Conservation (phyloP, 345 rosid genomes). For the Limnanthes douglasii region DNA sequence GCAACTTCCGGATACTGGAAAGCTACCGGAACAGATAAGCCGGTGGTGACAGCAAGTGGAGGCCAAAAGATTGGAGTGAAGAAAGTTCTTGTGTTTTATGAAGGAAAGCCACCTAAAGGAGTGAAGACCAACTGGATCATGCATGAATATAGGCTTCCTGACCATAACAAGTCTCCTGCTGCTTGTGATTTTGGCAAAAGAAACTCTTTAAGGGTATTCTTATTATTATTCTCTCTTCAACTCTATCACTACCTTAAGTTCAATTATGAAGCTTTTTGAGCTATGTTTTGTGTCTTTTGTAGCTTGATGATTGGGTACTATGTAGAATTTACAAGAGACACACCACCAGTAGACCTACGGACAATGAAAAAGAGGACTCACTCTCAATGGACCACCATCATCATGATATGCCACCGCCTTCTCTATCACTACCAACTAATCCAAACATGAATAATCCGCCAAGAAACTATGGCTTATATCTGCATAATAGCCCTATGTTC, state of each 20-base stretch:
- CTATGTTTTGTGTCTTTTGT: conserved; percentile 1
- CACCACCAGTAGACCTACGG: conserved; percentile 28
- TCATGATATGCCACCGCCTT: no score
- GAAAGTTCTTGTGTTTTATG: conserved; percentile 83
- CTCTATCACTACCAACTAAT: no score
- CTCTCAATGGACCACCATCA: conserved; percentile 6
- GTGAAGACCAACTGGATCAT: conserved; percentile 93
- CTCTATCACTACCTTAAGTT: neutral
- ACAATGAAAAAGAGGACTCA: conserved; percentile 48
- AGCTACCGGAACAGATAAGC: conserved; percentile 97
- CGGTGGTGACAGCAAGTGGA: conserved; percentile 36
- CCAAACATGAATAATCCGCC: no score
- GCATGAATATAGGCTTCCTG: conserved; percentile 83
- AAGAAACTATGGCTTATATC: no score
- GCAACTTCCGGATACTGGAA: conserved; percentile 99
- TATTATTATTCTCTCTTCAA: conserved; percentile 2
- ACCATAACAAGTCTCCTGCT: conserved; percentile 42
- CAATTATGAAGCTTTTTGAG: neutral
- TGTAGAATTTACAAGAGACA: conserved; percentile 88
- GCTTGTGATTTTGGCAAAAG: conserved; percentile 56
- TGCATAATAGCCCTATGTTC: no score
- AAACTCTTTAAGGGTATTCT: conserved; percentile 65
- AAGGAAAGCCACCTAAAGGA: conserved; percentile 98
- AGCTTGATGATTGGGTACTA: conserved; percentile 98
- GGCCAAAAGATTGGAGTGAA: conserved; percentile 85